Base-by-base conservation (phyloP, 176 grass and related monocot genomes). In the Paspalum notatum region DNA sequence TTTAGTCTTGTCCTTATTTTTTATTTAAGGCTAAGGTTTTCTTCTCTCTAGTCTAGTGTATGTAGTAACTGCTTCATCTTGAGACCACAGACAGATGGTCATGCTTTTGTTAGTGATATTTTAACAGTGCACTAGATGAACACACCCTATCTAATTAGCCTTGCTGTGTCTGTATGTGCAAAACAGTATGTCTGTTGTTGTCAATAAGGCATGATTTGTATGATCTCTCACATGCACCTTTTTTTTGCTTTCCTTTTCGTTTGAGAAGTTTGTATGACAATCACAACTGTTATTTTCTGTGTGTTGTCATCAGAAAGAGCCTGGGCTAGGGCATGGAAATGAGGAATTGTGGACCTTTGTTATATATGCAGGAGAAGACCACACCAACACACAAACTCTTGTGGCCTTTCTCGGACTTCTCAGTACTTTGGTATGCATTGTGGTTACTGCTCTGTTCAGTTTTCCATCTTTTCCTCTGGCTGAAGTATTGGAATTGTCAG, bases 331-430 rank as follows among this genome's bases (percentile, higher is more conserved):
- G 62, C 84, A 93, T 84, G 95, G 88, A 77, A 98, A 98, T 65
- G 95, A 98, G 74, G 95, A 98, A 65, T 52, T 98, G 46, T 98
- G 95, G 95, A 77, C 47, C 27, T 98, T 98, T 77, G 82, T 98
- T 32, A 88, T 79, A 47, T 90, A 79, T 78, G 95, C 92, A 66
- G 95, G 95, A 72, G 95, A 98, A 77, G 95, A 98, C 85, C 95
- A 98, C 83, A 94, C 86, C 11, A 94, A 89, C 82, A 94, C 91
- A 77, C 85, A 87, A 74, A 94, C 92, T 82, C 92, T 98, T 52
- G 90, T 98, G 45, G 88, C 95, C 79, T 98, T 98, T 73, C 85
- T 98, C 62, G 85, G 85, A 87, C 92, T 98, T 81, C 92, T 98
- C 50, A 86, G 89, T 85, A 91, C 84, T 76, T 82, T 98, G 92